phyloP scores from a whole-genome alignment of 169 alveolate genomes.

The Eimeria necatrix region DNA sequence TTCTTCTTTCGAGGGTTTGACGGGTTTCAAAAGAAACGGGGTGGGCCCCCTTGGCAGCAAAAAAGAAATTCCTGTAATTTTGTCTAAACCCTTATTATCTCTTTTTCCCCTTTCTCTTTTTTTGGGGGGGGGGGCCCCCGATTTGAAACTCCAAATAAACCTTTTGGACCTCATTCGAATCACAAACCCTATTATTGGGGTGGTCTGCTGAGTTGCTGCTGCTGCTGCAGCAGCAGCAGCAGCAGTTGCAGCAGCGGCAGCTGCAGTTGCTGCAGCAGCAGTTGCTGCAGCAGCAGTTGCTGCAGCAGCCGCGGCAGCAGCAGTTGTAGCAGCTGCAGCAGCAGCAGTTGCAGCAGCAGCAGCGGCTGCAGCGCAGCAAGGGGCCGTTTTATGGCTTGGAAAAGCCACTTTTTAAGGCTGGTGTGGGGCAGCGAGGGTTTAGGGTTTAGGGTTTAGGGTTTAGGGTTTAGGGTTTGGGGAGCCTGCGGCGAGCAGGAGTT shows the following conservation, averaged over 20 bases:
- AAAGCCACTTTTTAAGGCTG: not conserved
- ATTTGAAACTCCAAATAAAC: not conserved
- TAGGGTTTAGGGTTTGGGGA: not conserved
- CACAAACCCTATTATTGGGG: slow-evolving; percentile 53
- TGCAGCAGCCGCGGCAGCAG: not conserved
- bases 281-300: slow-evolving; percentile 2
- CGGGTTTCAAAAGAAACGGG: slow-evolving; percentile 66
- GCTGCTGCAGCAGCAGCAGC: not conserved
- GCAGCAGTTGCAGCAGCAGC: not conserved
- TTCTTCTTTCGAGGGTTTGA: slow-evolving; percentile 24
- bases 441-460: slow-evolving; percentile 1
- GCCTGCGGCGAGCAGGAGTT: not conserved
- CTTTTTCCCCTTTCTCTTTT: not conserved
- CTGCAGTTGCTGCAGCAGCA: not conserved
- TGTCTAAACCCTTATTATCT: not conserved
- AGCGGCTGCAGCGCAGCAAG: not conserved
- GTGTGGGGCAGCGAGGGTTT: not conserved
- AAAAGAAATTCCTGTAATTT: slow-evolving; percentile 1
- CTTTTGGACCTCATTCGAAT: slow-evolving; percentile 23
- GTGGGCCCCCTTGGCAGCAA: slow-evolving; percentile 28
- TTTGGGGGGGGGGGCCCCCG: slow-evolving; percentile 72
- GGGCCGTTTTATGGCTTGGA: not conserved
- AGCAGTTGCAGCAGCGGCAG: not conserved
- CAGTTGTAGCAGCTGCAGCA: not conserved
- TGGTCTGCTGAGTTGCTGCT: slow-evolving; percentile 18